Evolutionary conservation across 148 eudicot genomes (phyloP), one percentile per base, ranked within the genome.

Genomic region (Mesembryanthemum crystallinum): DNA sequence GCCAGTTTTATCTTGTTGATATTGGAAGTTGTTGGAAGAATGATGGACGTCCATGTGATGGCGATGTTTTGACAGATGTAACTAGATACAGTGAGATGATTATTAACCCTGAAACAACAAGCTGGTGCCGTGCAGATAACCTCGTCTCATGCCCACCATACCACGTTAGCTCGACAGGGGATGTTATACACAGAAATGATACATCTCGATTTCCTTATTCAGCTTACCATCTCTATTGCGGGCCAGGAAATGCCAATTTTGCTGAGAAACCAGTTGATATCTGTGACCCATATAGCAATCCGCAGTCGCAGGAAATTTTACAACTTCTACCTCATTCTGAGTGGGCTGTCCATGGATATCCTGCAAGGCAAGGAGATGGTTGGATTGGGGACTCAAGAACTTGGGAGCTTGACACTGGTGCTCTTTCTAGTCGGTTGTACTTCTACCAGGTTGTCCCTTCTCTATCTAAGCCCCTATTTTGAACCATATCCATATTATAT

Each of bases 21-120:
- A 88, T 88, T n/a, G 90, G 90, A 33, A 80, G 87, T 69, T 88
- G 90, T 69, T 88, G 90, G 90, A 88, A 88, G 80, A 88, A 88
- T 58, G 76, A 88, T n/a, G 90, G 90, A 20, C 63, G 37, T 35
- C 84, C 87, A 14, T 88, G 90, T 30, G 78, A 88, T 21, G 90
- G 90, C 4, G 72, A 88, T 28, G 80, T 76, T 7, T 54, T 78
- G 54, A 74, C 90, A 5, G 90, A 87, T 14, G 90, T 87, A 11
- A 87, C 90, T 10, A 66, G 90, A 45, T 87, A 87, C 74, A 85
- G 88, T 25, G 90, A 87, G 73, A 83, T 87, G 85, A 85, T 87
- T 25, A 60, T 87, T 29, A 87, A 87, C 76, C 90, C 90, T 6
- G 84, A 77, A 15, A 85, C 87, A 11, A 5, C 77, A 13, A 65